Conservation (phyloP, 2,329 filamentous ascomycete genomes). For the Pseudohalonectria lignicola region DNA sequence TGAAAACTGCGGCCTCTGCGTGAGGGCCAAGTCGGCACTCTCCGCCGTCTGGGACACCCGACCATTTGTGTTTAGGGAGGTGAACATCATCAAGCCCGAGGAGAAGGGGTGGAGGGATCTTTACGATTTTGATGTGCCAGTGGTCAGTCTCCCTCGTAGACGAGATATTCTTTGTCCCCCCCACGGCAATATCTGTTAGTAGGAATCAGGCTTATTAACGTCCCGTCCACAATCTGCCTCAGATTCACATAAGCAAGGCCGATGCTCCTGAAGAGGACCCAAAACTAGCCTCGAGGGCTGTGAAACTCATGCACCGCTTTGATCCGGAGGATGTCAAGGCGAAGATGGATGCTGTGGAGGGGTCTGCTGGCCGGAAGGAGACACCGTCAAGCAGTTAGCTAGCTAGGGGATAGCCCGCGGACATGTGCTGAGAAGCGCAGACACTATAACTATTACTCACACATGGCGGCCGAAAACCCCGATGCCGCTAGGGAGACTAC, state of each 20-base stretch:
- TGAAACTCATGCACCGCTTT: conserved; percentile 73
- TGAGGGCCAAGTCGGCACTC: conserved; percentile 55
- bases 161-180: too few species aligned
- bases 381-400: too few species aligned
- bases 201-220: not conserved
- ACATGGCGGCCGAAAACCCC: too few species aligned
- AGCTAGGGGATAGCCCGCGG: too few species aligned
- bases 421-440: too few species aligned
- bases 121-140: conserved; percentile 75
- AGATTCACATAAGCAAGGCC: conserved; percentile 54
- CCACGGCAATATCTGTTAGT: not conserved
- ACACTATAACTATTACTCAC: not conserved
- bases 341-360: conserved; percentile 54
- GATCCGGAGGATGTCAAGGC: conserved; percentile 52
- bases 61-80: conserved; percentile 58
- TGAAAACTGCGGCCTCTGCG: conserved; percentile 60
- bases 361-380: too few species aligned
- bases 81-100: conserved; percentile 56
- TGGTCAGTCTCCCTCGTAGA: conserved; percentile 54
- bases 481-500: too few species aligned
- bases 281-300: conserved; percentile 43
- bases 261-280: conserved; percentile 38
- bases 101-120: conserved; percentile 57
- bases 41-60: conserved; percentile 55
- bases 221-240: not conserved